Base-by-base conservation (phyloP, 1,139 yeast genomes). In the Suhomyces taliae region DNA sequence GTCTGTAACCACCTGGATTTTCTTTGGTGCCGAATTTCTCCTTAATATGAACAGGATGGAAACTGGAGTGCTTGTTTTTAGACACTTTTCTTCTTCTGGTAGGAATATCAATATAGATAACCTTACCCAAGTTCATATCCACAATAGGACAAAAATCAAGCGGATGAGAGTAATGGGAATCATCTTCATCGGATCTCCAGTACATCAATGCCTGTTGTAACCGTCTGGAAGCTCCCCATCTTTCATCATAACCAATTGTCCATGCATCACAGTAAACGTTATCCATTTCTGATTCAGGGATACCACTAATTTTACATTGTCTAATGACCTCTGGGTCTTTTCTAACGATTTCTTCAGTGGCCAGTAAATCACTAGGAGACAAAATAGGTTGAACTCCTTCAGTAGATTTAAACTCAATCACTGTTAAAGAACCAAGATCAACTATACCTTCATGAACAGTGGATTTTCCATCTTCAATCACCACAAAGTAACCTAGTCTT, bases 201-300 rank as follows among this genome's bases (percentile, higher is more conserved):
- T 85, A 87, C 79, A 87, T 78, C 66, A 86, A 78, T 36, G 91
- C 91, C 67, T 87, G 95, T 67, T 86, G 93, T 54, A 87, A 77
- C 67, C 95, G 77, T 61, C 83, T 83, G 43, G 83, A 74, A 43
- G 85, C 80, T 40, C 90, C 95, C 83, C 90, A 86, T 69, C 93
- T 79, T 67, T 85, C 93, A 63, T 87, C 95, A 62, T 82, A 85
- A 49, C 93, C 93, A 61, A 87, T 85, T 42, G 93, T 85, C 96
- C 86, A 87, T 57, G 85, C 91, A 61, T 87, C 95, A 72, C 93
- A 86, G 74, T 84, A 86, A 47, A 85, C 79, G 58, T 82, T 79
- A 66, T 80, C 73, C 88, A 87, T 86, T 39, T 85, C 85, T 43
- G 66, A 67, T 37, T 75, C 78, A 47, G 89, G 85, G 54, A 85